Evolutionary conservation across 768 basidiomycete species (phyloP), one percentile per base, ranked within the genome.

Genomic region (Boletus vermiculosoides): DNA sequence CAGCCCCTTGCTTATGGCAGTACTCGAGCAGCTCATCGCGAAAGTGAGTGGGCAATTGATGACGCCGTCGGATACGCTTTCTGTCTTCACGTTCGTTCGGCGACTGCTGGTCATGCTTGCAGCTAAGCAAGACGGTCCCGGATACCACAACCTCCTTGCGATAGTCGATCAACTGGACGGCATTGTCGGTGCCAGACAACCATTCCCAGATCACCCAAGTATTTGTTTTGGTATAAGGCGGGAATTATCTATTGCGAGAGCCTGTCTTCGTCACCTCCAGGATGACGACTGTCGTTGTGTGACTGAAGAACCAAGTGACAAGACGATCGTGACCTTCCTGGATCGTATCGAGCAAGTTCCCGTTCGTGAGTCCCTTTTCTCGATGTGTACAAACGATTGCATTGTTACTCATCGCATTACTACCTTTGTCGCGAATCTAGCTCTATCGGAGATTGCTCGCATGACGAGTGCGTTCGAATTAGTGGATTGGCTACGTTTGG

Each of bases 1-100:
- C 5, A 92, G 90, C 60, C 91, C 94, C 0, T 77, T 98, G 15
- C 71, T 97, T 4, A 84, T 89, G 79, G 86, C 92, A 0, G 73
- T 92, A 16, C 62, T 94, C 5, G 94, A 97, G 64, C 92, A 95
- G 64, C 71, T 91, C 20, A 67, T 75, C 7, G 87, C 87, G 1
- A 92, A 90, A 69, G 65, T 86, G n/a, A 69, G 70, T n/a, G 80
- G 78, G 40, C 76, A 78, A 22, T 71, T 81, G 20, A 72, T 90
- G 20, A 69, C 78, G 0, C 76, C 86, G 3, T 84, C 86, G 1
- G 87, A 89, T 58, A 70, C 80, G 5, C 75, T 91, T 6, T 83
- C 88, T 0, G 66, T 94, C 22, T 73, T 81, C 7, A 73, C 80
- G 0, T 96, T 85, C 63, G 57, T 86, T 18, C 78, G 91, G n/a